These are phyloP conservation scores for Byssochlamys sp. DNA, from an alignment of 2,329 filamentous ascomycete species.

Conservation along the genomic window DNA sequence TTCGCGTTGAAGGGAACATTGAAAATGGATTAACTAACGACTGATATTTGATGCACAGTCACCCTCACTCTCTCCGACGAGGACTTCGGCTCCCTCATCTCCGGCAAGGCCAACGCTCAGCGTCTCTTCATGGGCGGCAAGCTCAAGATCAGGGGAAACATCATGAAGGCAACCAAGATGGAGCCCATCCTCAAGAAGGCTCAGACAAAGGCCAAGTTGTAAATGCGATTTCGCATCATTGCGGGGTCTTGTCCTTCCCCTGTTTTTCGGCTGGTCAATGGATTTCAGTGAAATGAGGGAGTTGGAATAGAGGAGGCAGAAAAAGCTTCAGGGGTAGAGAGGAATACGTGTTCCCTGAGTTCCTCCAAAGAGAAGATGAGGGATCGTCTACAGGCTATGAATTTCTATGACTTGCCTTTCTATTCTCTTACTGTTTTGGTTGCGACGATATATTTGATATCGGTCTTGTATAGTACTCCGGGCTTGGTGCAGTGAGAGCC, in stretches of 20 bases:
- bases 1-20: not conserved
- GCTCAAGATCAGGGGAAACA: conserved; percentile 93
- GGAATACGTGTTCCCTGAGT: not conserved
- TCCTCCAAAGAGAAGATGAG: not conserved
- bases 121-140: conserved; percentile 95
- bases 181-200: conserved; percentile 87
- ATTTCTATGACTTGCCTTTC: not conserved
- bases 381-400: not conserved
- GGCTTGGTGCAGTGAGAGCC: not conserved
- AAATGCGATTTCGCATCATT: conserved; percentile 26
- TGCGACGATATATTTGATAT: not conserved
- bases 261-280: not conserved
- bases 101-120: conserved; percentile 88
- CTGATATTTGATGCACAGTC: conserved; percentile 44
- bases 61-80: conserved; percentile 75
- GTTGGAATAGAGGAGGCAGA: not conserved
- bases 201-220: conserved; percentile 74
- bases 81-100: conserved; percentile 74
- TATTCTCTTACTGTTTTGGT: not conserved
- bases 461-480: not conserved
- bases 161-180: conserved; percentile 96
- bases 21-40: not conserved
- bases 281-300: not conserved
- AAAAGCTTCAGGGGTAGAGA: not conserved
- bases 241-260: not conserved